phyloP scores from a whole-genome alignment of 1,284 basidiomycete species.

The Ganoderma lucidum region DNA sequence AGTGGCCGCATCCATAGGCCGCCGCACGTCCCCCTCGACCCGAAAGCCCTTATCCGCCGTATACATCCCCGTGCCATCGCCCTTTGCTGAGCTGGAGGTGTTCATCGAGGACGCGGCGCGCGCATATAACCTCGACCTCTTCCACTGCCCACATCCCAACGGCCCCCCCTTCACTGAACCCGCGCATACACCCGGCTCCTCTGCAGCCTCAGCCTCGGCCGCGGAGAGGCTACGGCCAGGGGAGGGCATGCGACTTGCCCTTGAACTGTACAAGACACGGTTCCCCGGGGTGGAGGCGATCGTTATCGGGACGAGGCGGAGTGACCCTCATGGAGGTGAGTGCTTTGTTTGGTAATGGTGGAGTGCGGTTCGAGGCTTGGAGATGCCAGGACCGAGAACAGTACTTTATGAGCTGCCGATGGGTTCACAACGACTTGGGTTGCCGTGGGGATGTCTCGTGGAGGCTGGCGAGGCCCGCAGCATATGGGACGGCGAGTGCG shows the following conservation, averaged over 20 bases:
- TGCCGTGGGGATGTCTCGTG: background rate
- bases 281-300: conserved; percentile 80
- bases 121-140: conserved; percentile 85
- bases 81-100: conserved; percentile 85
- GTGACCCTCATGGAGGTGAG: conserved; percentile 94
- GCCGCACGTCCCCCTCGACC: conserved; percentile 43
- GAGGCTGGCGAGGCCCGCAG: background rate
- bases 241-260: conserved; percentile 85
- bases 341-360: conserved; percentile 4
- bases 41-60: conserved; percentile 75
- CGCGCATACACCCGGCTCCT: conserved; percentile 47
- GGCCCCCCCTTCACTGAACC: conserved; percentile 49
- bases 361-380: background rate
- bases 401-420: background rate
- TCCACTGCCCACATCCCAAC: conserved; percentile 57
- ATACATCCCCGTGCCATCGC: conserved; percentile 91
- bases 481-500: background rate
- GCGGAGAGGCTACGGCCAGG: conserved; percentile 49
- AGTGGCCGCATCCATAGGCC: conserved; percentile 75
- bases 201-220: conserved; percentile 27
- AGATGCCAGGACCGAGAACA: background rate
- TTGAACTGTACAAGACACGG: conserved; percentile 76
- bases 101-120: conserved; percentile 78
- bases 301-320: conserved; percentile 87
- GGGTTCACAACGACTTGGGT: background rate